Base-by-base conservation (phyloP, 192 early-diverging fungal genomes). In the Thamnidium elegans region DNA sequence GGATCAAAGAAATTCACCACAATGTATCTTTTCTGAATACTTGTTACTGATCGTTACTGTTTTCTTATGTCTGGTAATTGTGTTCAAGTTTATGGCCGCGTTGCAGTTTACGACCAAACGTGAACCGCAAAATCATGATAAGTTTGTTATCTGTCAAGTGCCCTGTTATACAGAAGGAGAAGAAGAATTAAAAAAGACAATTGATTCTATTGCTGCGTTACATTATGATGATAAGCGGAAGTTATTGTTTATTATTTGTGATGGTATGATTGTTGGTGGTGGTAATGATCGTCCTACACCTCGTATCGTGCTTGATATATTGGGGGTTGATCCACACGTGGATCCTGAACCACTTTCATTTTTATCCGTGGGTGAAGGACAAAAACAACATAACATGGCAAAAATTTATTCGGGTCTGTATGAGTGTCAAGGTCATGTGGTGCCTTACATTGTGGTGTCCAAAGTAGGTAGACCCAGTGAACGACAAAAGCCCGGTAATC, bases 281-380 rank as follows among this genome's bases (percentile, higher is more conserved):
- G 97, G 97, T 44, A 97, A 99, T 69, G 96, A 99, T 65, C 78
- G 85, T n/a, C 91, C 96, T 1, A 99, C 97, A 6, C 95, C 95
- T 30, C 81, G 90, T 56, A 95, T 99, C 63, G 94, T 96, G 0
- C 83, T 97, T n/a, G 91, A 95, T 60, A 86, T 95, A 32, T 74
- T 95, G 10, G 93, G 93, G 46, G 92, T 94, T 2, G 94, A 94
- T 72, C 89, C 90, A 11, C 76, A 76, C 67, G 58, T 88, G 5
- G 89, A 90, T 68, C 87, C 86, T 20, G 85, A 95, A 14, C 84
- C 92, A 20, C 78, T 90, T 55, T 81, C 83, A 0, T 98, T 93
- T 84, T 80, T 87, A 55, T 90, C 93, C 20, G 78, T 98, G 7
- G 96, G 93, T 43, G 94, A 96, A 68, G 94, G 94, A 44, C 84